These are phyloP conservation scores for Phaeosphaeriaceae sp. DNA, from an alignment of 2,329 filamentous ascomycete genomes.

Conservation along the genomic window DNA sequence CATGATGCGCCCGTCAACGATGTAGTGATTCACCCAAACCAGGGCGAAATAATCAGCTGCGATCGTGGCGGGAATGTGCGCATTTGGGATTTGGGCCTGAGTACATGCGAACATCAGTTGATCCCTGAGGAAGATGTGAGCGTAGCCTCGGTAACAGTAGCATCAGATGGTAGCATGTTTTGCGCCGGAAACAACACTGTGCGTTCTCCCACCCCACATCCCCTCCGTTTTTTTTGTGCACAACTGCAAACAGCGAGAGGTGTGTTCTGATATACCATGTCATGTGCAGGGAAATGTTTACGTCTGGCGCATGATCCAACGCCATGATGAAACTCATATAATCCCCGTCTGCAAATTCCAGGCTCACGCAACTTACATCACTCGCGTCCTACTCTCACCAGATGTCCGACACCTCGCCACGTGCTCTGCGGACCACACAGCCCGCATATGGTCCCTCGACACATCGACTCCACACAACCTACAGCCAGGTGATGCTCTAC, in stretches of 20 bases:
- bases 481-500: constrained; percentile 38
- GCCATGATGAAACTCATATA: constrained; percentile 80
- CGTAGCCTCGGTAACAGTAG: constrained; percentile 93
- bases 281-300: constrained; percentile 83
- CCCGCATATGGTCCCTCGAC: constrained; percentile 95
- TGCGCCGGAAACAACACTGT: constrained; percentile 93
- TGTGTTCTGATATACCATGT: constrained; percentile 1
- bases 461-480: constrained; percentile 44
- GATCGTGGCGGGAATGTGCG: constrained; percentile 91
- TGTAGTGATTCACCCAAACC: constrained; percentile 99
- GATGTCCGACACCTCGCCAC: constrained; percentile 95
- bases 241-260: background rate
- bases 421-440: constrained; percentile 91
- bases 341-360: constrained; percentile 87
- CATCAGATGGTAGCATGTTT: constrained; percentile 88
- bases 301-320: constrained; percentile 92
- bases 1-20: constrained; percentile 92
- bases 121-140: constrained; percentile 96
- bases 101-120: constrained; percentile 94
- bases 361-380: constrained; percentile 92
- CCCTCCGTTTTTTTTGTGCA: no score
- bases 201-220: constrained; percentile 43
- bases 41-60: constrained; percentile 96
- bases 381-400: constrained; percentile 86
- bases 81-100: constrained; percentile 96